Conservation (phyloP, 495 filamentous ascomycete genomes). For the Glarea lozoyensis region DNA sequence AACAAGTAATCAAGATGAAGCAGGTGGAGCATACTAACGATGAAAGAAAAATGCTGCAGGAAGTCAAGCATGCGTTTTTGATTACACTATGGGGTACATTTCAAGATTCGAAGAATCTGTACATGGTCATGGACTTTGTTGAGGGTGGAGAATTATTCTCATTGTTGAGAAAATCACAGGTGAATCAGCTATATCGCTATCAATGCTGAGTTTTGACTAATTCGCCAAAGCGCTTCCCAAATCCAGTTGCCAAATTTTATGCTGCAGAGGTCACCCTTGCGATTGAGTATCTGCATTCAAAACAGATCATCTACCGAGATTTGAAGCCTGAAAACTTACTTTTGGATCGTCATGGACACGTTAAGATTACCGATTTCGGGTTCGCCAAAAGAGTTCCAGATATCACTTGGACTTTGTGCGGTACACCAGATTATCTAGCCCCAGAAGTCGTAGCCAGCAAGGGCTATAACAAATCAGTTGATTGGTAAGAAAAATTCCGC, state of each 20-base stretch:
- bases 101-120: conserved; percentile 88
- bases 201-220: conserved; percentile 3
- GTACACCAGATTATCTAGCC: conserved; percentile 96
- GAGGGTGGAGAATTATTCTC: conserved; percentile 98
- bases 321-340: conserved; percentile 95
- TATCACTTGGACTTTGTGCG: conserved; percentile 98
- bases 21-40: conserved; percentile 99
- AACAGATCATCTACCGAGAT: conserved; percentile 96
- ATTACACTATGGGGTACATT: conserved; percentile 98
- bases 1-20: conserved; percentile 99
- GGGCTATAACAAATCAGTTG: conserved; percentile 98
- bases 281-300: conserved; percentile 88
- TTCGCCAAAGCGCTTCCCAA: conserved; percentile 79
- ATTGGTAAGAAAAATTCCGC: conserved; percentile 62
- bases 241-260: conserved; percentile 98
- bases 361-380: conserved; percentile 98
- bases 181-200: conserved; percentile 37
- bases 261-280: conserved; percentile 94
- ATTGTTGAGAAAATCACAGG: conserved; percentile 89
- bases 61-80: conserved; percentile 93
- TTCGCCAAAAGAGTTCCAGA: conserved; percentile 98
- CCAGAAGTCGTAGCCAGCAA: conserved; percentile 96
- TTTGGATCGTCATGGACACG: conserved; percentile 88
- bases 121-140: conserved; percentile 99
- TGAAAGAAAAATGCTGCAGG: conserved; percentile 87